Evolutionary conservation across 495 filamentous ascomycete genomes (phyloP), one percentile per base, ranked within the genome.

Genomic region (Penicillium coprophilum): DNA sequence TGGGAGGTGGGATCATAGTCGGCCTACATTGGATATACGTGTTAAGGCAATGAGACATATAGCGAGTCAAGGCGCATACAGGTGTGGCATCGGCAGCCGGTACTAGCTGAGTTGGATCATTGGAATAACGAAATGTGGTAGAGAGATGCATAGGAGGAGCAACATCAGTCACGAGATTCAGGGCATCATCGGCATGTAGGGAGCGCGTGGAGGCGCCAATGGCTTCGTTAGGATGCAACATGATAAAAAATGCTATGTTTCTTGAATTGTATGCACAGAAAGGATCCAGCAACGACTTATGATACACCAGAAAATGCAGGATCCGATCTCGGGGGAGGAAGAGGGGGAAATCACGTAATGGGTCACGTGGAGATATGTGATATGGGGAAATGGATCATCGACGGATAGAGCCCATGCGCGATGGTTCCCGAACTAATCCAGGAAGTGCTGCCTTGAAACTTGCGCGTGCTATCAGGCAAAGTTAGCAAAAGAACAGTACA

Each of bases 61-160:
- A 55, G 30, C 10, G 31, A 47, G 48, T 27, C 24, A 46, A 40
- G 24, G 2, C 21, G 8, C 73, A 64, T 70, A 76, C 73, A 27
- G 41, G 45, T 12, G 45, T 55, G 46, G 30, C 54, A 60, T 83
- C 77, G 9, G 67, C 65, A 12, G 63, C 57, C 12, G 81, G 77
- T 36, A 74, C 59, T 44, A 95, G 78, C 2, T 82, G 62, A 8
- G 84, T 76, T 2, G 90, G 90, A 65, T 93, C 77, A 12, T 74
- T 63, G 27, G 82, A 74, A 67, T 96, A 97, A 54, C 91, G 85
- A 73, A 89, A 96, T 15, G 89, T 96, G 13, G 92, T 95, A 43
- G 90, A 87, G 60, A 93, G 80, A 69, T 96, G 92, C 60, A 97
- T 78, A 1, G 91, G 81, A 50, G 92, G 91, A 32, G 92, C 89